phyloP scores from a whole-genome alignment of 768 basidiomycete genomes.

The Candolleomyces aberdarensis region DNA sequence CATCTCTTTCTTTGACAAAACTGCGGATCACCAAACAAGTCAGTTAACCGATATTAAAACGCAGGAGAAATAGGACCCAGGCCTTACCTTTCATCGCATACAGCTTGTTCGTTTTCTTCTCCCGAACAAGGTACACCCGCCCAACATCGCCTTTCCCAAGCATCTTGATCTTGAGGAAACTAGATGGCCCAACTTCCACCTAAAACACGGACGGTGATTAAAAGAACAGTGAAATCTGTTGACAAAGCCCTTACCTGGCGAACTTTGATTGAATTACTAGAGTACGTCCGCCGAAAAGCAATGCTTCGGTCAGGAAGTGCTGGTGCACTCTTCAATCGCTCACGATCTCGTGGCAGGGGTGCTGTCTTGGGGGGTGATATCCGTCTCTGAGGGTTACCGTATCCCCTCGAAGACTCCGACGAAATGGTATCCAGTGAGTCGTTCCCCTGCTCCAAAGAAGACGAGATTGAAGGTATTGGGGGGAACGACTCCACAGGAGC shows the following conservation, averaged over 20 bases:
- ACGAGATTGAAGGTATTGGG: conserved; percentile 48
- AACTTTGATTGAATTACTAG: conserved; percentile 96
- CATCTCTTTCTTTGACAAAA: conserved; percentile 99
- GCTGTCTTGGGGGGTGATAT: conserved; percentile 36
- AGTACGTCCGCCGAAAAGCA: conserved; percentile 92
- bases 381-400: conserved; percentile 32
- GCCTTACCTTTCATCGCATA: conserved; percentile 98
- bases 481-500: conserved; percentile 65
- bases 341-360: conserved; percentile 32
- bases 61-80: conserved; percentile 11
- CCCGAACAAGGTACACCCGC: conserved; percentile 95
- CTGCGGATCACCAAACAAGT: conserved; percentile 45
- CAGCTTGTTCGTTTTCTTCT: conserved; percentile 95
- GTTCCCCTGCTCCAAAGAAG: conserved; percentile 54
- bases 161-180: conserved; percentile 96
- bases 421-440: conserved; percentile 79
- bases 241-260: conserved; percentile 55
- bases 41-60: not conserved
- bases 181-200: conserved; percentile 93
- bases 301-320: conserved; percentile 44
- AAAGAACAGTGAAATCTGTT: conserved; percentile 12
- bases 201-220: conserved; percentile 27
- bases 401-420: conserved; percentile 65
- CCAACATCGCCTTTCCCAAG: conserved; percentile 99
- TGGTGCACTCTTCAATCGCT: conserved; percentile 42